Evolutionary conservation across 306 rosid species (phyloP).

Genomic region (Dryas drummondii): DNA sequence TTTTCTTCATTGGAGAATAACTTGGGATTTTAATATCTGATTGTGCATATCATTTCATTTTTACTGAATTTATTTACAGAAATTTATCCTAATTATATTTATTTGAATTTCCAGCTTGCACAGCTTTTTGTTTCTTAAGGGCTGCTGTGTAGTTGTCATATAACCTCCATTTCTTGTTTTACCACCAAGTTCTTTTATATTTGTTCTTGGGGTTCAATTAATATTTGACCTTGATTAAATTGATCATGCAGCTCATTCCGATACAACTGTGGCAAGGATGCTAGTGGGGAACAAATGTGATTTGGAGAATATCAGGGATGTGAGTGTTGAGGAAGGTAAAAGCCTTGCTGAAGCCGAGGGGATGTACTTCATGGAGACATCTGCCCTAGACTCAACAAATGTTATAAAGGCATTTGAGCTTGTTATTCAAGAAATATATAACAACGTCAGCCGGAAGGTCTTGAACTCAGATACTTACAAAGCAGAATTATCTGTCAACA

Average conservation of each 20-base stretch:
- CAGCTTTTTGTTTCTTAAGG: background rate
- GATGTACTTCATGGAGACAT: conserved; percentile 92
- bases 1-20: background rate
- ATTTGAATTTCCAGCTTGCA: background rate
- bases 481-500: conserved; percentile 84
- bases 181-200: background rate
- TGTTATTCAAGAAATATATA: conserved; percentile 84
- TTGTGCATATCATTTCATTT: background rate
- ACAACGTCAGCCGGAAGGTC: conserved; percentile 88
- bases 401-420: conserved; percentile 82
- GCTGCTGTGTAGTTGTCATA: background rate
- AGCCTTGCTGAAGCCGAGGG: conserved; percentile 89
- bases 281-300: conserved; percentile 91
- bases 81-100: background rate
- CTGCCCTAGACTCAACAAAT: conserved; percentile 84
- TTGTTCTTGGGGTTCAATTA: background rate
- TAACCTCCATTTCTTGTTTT: background rate
- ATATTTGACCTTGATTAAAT: conserved; percentile 14
- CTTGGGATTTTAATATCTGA: background rate
- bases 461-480: conserved; percentile 88
- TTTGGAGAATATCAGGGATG: conserved; percentile 76
- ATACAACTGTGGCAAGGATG: conserved; percentile 86
- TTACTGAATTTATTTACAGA: background rate
- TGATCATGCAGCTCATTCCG: conserved; percentile 80
- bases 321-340: conserved; percentile 85